Percentiles rank a stretch among this genome's conserved stretches.
phyloP scores from a whole-genome alignment of 2,329 filamentous ascomycete genomes.

The Cercospora canescens region DNA sequence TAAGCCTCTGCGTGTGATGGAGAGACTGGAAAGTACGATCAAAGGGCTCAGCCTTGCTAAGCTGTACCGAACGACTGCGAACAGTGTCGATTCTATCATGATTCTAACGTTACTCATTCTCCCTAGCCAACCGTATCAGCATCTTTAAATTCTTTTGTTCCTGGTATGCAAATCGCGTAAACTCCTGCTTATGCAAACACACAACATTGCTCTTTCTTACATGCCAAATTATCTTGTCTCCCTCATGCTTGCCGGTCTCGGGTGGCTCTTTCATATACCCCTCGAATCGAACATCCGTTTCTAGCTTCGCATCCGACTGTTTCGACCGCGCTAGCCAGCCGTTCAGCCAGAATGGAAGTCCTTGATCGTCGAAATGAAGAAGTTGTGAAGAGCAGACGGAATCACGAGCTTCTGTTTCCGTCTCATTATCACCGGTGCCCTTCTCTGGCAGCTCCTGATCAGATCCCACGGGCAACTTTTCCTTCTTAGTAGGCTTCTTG shows the following conservation, averaged over 20 bases:
- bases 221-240: neutral
- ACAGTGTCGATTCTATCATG: neutral
- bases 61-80: no score
- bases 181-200: neutral
- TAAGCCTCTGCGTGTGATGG: no score
- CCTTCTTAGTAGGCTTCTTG: neutral
- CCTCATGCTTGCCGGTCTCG: neutral
- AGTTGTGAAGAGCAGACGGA: conserved; percentile 49
- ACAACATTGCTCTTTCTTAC: neutral
- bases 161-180: neutral
- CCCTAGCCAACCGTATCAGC: neutral
- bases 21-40: no score
- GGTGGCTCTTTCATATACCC: neutral
- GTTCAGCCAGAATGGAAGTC: conserved; percentile 50
- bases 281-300: neutral
- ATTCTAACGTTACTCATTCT: neutral
- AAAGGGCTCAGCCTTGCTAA: no score
- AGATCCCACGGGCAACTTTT: neutral
- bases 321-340: conserved; percentile 39
- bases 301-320: neutral
- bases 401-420: neutral
- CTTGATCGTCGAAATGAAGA: conserved; percentile 43
- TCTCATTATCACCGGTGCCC: conserved; percentile 9
- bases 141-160: neutral
- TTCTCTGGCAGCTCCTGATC: neutral